Evolutionary conservation across 1,139 yeast genomes (phyloP).

Genomic region (Candida pseudocylindracea): DNA sequence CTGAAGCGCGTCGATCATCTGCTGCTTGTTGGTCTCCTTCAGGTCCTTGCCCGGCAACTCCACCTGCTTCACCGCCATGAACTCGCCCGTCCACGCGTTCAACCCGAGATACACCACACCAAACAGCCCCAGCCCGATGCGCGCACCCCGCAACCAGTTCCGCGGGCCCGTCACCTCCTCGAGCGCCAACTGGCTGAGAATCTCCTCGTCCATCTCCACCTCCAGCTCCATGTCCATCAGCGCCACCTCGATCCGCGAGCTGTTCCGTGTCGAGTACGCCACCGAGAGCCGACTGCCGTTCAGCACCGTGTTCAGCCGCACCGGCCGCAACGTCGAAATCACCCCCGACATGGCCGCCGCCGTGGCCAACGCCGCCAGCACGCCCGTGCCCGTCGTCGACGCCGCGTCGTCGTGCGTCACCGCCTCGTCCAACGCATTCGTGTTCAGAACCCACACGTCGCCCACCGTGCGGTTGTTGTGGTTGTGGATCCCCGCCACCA

Average conservation of each 20-base stretch:
- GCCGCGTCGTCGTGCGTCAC: conserved; percentile 7
- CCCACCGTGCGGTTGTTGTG: conserved; percentile 25
- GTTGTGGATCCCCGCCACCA: neutral
- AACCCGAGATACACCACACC: conserved; percentile 87
- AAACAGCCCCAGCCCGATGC: conserved; percentile 88
- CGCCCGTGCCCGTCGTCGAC: conserved; percentile 1
- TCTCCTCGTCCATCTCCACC: conserved; percentile 17
- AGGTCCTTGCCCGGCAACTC: conserved; percentile 23
- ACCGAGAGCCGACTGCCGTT: neutral
- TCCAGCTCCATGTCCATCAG: conserved; percentile 17
- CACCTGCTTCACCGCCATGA: conserved; percentile 95
- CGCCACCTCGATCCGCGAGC: conserved; percentile 27
- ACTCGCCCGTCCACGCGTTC: conserved; percentile 81
- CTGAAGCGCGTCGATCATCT: conserved; percentile 64
- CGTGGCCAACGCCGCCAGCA: too few species aligned
- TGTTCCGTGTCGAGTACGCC: conserved; percentile 4
- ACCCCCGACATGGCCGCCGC: too few species aligned
- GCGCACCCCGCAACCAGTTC: conserved; percentile 83
- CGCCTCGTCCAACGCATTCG: conserved; percentile 37
- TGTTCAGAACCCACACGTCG: conserved; percentile 38
- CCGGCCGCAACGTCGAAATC: too few species aligned
- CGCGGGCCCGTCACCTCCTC: conserved; percentile 9
- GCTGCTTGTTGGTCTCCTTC: conserved; percentile 18
- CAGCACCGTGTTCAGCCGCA: neutral
- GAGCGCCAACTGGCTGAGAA: conserved; percentile 1